Conservation (phyloP, 2,329 filamentous ascomycete species). For the Arthrobotrys pseudoclavata region DNA sequence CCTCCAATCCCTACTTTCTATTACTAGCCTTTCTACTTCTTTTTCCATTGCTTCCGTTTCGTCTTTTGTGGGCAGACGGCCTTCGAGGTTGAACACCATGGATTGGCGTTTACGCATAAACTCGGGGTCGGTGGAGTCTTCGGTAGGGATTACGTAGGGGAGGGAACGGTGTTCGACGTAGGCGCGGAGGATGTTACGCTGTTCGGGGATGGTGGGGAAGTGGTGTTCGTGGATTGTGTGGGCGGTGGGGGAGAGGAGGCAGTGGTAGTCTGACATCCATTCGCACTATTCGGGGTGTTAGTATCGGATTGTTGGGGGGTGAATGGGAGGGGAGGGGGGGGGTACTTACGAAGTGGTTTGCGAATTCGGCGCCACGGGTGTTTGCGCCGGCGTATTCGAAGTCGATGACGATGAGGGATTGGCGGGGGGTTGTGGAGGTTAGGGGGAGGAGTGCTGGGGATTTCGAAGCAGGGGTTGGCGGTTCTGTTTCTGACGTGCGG, state of each 20-base stretch:
- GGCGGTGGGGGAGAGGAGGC: constrained; percentile 74
- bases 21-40: constrained; percentile 78
- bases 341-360: constrained; percentile 85
- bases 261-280: constrained; percentile 98
- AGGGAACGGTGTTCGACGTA: constrained; percentile 83
- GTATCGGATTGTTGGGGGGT: constrained; percentile 1
- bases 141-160: constrained; percentile 68
- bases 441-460: constrained; percentile 67
- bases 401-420: constrained; percentile 82
- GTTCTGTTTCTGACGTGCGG: constrained; percentile 68
- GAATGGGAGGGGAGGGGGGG: neutral
- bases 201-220: constrained; percentile 85
- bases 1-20: constrained; percentile 87
- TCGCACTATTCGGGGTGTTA: constrained; percentile 72
- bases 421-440: constrained; percentile 64
- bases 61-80: constrained; percentile 71
- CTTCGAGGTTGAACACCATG: constrained; percentile 83
- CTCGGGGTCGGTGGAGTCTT: constrained; percentile 63
- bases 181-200: constrained; percentile 84
- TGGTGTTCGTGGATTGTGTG: constrained; percentile 73
- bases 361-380: constrained; percentile 87
- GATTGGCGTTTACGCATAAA: constrained; percentile 63
- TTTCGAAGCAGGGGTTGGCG: constrained; percentile 49
- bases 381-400: constrained; percentile 98
- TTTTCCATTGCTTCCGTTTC: constrained; percentile 76